Conservation (phyloP, 2,329 filamentous ascomycete genomes). For the Xylariaceae sp. region DNA sequence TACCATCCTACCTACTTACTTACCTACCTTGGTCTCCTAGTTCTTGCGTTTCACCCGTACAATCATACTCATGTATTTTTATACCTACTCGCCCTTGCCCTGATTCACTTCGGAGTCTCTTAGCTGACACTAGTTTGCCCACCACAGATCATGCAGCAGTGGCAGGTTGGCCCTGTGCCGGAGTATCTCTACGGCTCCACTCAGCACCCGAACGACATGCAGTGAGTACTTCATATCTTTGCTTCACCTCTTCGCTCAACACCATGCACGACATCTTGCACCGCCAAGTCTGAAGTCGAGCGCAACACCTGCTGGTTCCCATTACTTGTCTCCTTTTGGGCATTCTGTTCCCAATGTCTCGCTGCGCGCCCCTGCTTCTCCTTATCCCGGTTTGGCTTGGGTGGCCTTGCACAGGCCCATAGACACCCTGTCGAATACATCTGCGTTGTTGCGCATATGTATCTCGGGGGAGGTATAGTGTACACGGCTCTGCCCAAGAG, state of each 20-base stretch:
- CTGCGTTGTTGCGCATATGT: constrained; percentile 2
- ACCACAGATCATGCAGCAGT: constrained; percentile 54
- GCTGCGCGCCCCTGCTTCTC: constrained; percentile 7
- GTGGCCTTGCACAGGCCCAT: constrained; percentile 10
- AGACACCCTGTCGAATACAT: constrained; percentile 4
- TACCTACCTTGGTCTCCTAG: background rate
- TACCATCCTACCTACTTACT: background rate
- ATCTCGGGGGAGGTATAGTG: constrained; percentile 1
- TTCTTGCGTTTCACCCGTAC: constrained; percentile 2
- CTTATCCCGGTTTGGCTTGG: constrained; percentile 5
- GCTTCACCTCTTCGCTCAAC: constrained; percentile 12
- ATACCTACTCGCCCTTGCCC: background rate
- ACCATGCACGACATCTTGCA: constrained; percentile 13
- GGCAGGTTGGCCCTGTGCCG: constrained; percentile 56
- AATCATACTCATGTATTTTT: background rate
- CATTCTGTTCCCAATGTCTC: constrained; percentile 4
- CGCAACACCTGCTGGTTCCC: constrained; percentile 12
- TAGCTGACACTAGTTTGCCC: constrained; percentile 31
- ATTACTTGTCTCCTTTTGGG: constrained; percentile 10
- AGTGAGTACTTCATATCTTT: constrained; percentile 47
- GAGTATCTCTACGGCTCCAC: constrained; percentile 51
- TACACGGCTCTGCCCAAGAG: constrained; percentile 17
- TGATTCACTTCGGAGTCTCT: constrained; percentile 3
- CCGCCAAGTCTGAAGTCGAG: constrained; percentile 9
- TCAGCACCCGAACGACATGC: constrained; percentile 51